These are phyloP conservation scores for barrel medic (Medicago truncatula) DNA, from an alignment of 306 rosid genomes.

Conservation along the genomic window MtrunA17r5.0-ANR NC_053042.1:2039001-2039500, in stretches of 20 bases:
- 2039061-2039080: conserved; percentile 32
- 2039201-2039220: conserved; percentile 40
- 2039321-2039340: conserved; percentile 27
- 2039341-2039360: conserved; percentile 27
- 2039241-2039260: background rate
- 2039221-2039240: conserved; percentile 38
- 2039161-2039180: conserved; percentile 30
- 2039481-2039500: conserved; percentile 34
- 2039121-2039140: conserved; percentile 34
- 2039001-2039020: conserved; percentile 1
- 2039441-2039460: conserved; percentile 34
- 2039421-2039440: conserved; percentile 25
- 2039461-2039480: conserved; percentile 37
- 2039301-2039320: conserved; percentile 30
- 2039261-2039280: conserved; percentile 43
- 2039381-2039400: conserved; percentile 29
- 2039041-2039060: conserved; percentile 17
- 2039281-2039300: conserved; percentile 30
- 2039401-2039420: conserved; percentile 6
- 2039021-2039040: background rate
- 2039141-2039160: conserved; percentile 36
- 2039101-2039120: conserved; percentile 22
- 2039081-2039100: conserved; percentile 40
- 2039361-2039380: conserved; percentile 32
- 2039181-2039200: conserved; percentile 43